Conservation (phyloP, 352 stramenopile species). For the Pythium brassicae region DNA sequence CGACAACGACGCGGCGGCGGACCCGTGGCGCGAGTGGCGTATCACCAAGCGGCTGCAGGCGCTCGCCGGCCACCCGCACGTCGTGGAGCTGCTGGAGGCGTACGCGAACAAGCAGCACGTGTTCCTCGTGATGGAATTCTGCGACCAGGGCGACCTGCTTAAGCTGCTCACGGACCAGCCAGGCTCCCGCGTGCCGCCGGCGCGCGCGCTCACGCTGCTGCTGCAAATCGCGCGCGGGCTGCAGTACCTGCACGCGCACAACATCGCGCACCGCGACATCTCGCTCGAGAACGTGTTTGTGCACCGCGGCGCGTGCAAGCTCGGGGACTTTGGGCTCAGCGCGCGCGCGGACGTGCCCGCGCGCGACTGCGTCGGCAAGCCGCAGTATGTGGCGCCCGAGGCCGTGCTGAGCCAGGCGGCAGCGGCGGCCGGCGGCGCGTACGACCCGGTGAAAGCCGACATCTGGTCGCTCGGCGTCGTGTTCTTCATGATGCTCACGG, state of each 20-base stretch:
- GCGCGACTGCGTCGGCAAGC: conserved; percentile 27
- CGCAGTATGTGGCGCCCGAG: conserved; percentile 68
- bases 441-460: conserved; percentile 55
- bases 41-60: conserved; percentile 15
- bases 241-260: conserved; percentile 12
- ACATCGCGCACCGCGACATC: conserved; percentile 47
- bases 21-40: conserved; percentile 15
- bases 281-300: conserved; percentile 68
- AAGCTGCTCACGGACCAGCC: conserved; percentile 8
- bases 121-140: conserved; percentile 15
- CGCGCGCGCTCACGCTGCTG: conserved; percentile 7
- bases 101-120: conserved; percentile 11
- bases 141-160: conserved; percentile 14
- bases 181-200: neutral
- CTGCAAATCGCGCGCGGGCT: conserved; percentile 9
- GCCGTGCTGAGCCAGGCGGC: conserved; percentile 24
- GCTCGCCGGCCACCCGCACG: conserved; percentile 8
- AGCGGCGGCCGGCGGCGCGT: conserved; percentile 10
- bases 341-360: conserved; percentile 12
- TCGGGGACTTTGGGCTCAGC: conserved; percentile 51
- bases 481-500: conserved; percentile 71
- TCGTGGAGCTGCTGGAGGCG: conserved; percentile 11
- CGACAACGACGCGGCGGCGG: too few species aligned
- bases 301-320: conserved; percentile 36
- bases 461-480: conserved; percentile 70